phyloP scores from a whole-genome alignment of 257 asterid species.

The Buddleja alternifolia region DNA sequence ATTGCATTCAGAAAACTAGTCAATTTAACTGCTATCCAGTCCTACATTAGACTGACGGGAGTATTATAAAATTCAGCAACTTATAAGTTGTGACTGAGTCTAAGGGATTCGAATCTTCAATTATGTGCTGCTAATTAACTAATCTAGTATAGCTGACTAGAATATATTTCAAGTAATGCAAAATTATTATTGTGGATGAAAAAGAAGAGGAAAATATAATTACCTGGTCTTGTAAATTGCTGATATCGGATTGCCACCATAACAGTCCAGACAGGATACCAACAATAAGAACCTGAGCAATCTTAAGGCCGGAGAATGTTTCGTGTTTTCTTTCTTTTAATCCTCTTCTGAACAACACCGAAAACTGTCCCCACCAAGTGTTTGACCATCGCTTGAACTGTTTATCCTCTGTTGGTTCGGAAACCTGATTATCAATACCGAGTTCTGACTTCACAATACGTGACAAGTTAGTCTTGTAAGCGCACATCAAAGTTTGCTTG shows the following conservation, averaged over 20 bases:
- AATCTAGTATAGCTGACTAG: too few species aligned
- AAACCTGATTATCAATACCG: constrained; percentile 8
- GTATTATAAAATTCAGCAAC: too few species aligned
- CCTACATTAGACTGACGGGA: too few species aligned
- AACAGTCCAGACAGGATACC: constrained; percentile 43
- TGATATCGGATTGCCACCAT: constrained; percentile 56
- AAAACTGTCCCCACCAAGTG: constrained; percentile 61
- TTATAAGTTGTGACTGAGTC: too few species aligned
- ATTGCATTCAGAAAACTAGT: too few species aligned
- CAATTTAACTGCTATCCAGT: too few species aligned
- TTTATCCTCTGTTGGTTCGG: constrained; percentile 21
- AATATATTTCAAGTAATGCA: too few species aligned
- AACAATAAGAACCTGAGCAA: constrained; percentile 44
- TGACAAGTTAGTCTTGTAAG: constrained; percentile 39
- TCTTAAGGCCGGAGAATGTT: constrained; percentile 44
- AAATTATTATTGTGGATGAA: background rate
- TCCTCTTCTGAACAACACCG: constrained; percentile 51
- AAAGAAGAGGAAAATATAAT: background rate
- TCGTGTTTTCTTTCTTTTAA: constrained; percentile 55
- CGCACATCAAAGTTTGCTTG: constrained; percentile 43
- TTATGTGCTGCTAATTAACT: too few species aligned
- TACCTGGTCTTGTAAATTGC: constrained; percentile 62
- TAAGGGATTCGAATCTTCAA: too few species aligned
- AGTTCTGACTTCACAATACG: constrained; percentile 36
- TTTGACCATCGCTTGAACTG: constrained; percentile 45